Conservation (phyloP, 106 monocot genomes). For the Allium fistulosum region DNA sequence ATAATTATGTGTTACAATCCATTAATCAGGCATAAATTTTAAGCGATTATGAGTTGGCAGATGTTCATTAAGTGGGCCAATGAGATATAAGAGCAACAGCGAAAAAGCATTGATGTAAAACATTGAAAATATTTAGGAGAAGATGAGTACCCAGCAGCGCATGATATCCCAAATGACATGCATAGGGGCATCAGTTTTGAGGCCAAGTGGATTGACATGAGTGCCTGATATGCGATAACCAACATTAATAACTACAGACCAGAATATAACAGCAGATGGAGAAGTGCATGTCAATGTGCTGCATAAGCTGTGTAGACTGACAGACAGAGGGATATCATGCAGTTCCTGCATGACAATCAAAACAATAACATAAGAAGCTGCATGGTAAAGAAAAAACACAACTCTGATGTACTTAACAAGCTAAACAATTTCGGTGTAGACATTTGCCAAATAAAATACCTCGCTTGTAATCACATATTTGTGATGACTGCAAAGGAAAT, state of each 20-base stretch:
- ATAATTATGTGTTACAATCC: background rate
- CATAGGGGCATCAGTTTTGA: slow-evolving; percentile 92
- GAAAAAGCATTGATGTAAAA: background rate
- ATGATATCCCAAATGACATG: slow-evolving; percentile 94
- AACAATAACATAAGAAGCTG: background rate
- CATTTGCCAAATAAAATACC: background rate
- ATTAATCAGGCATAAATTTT: no score
- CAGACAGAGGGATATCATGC: slow-evolving; percentile 74
- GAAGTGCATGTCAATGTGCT: slow-evolving; percentile 86
- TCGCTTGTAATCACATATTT: background rate
- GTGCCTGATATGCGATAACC: slow-evolving; percentile 89
- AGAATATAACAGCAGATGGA: slow-evolving; percentile 75
- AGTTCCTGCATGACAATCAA: slow-evolving; percentile 49
- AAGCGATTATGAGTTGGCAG: no score
- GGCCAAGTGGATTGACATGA: slow-evolving; percentile 81
- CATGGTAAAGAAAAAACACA: background rate
- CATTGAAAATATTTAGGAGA: background rate
- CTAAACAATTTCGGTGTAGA: no score
- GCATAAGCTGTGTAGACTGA: slow-evolving; percentile 83
- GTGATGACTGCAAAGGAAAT: background rate
- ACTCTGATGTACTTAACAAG: no score
- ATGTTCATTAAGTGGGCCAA: background rate
- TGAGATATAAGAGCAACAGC: background rate
- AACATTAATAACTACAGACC: slow-evolving; percentile 85
- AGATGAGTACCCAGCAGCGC: slow-evolving; percentile 80